Percentiles rank a stretch among this genome's conserved stretches.
Conservation (phyloP, 371 early-diverging fungal genomes). For the Mucor mucedo region DNA sequence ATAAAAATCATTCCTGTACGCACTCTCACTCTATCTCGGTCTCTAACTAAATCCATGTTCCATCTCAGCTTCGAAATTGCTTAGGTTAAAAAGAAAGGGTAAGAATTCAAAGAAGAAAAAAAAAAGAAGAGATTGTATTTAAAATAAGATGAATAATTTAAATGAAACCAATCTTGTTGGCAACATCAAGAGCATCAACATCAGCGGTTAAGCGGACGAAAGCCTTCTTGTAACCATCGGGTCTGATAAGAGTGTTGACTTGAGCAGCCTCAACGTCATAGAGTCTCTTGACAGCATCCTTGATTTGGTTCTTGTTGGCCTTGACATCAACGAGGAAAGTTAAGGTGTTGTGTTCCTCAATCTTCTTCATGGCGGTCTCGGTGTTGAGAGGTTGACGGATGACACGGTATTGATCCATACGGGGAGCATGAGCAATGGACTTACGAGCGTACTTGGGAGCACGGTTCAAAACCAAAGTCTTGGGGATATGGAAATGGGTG, state of each 20-base stretch:
- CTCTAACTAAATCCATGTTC: too few relatives aligned
- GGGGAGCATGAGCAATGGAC: constrained; percentile 76
- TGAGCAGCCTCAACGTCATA: constrained; percentile 93
- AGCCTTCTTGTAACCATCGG: constrained; percentile 98
- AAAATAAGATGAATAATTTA: constrained; percentile 6
- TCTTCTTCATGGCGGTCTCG: constrained; percentile 98
- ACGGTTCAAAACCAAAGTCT: constrained; percentile 87
- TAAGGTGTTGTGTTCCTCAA: constrained; percentile 98
- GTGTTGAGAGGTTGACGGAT: constrained; percentile 94
- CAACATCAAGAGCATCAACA: constrained; percentile 96
- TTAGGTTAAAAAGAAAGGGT: too few relatives aligned
- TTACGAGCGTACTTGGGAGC: constrained; percentile 90
- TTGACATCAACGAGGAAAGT: constrained; percentile 95
- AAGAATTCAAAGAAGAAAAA: too few relatives aligned
- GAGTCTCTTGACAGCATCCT: constrained; percentile 92
- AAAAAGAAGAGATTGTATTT: neutral
- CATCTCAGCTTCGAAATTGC: too few relatives aligned
- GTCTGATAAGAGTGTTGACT: constrained; percentile 97
- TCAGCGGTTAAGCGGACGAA: constrained; percentile 96
- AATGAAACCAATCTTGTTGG: constrained; percentile 71
- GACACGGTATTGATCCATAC: constrained; percentile 86
- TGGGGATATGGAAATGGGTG: constrained; percentile 92
- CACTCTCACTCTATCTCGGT: too few relatives aligned
- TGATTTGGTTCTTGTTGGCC: constrained; percentile 98
- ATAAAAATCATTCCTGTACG: too few relatives aligned